Conservation (phyloP, 371 early-diverging fungal genomes). For the Mucor circinelloides region DNA sequence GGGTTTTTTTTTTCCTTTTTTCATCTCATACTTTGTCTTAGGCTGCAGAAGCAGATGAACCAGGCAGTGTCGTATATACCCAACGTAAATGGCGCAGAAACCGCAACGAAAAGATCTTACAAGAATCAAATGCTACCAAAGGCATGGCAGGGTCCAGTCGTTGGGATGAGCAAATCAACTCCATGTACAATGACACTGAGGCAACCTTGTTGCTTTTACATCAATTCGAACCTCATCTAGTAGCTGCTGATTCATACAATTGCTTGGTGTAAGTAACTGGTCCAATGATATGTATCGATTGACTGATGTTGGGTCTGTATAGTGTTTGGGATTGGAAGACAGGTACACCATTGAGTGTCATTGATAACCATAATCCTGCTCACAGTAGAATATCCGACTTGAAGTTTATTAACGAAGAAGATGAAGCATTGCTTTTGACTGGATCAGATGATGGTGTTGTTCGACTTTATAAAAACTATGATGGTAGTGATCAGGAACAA, state of each 20-base stretch:
- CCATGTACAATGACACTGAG: constrained; percentile 62
- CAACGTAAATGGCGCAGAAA: constrained; percentile 78
- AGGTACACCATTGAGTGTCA: constrained; percentile 60
- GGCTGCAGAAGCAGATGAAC: constrained; percentile 83
- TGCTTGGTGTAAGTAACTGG: constrained; percentile 38
- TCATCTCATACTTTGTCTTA: too few relatives aligned
- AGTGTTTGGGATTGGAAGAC: constrained; percentile 84
- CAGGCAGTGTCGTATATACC: constrained; percentile 79
- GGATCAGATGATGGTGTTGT: constrained; percentile 87
- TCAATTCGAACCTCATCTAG: constrained; percentile 77
- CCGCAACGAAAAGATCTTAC: constrained; percentile 72
- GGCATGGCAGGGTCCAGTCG: constrained; percentile 54
- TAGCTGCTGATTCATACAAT: constrained; percentile 71
- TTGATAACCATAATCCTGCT: constrained; percentile 69
- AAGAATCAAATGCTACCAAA: constrained; percentile 58
- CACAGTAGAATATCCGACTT: constrained; percentile 75
- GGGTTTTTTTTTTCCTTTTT: too few relatives aligned
- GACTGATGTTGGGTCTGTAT: background rate
- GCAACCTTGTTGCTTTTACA: constrained; percentile 68
- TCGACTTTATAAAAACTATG: constrained; percentile 76
- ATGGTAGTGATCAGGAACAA: constrained; percentile 58
- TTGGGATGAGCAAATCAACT: constrained; percentile 66
- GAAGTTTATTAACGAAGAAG: constrained; percentile 91
- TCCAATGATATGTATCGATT: background rate
- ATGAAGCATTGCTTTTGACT: constrained; percentile 77